Base-by-base conservation (phyloP, 2,329 filamentous ascomycete species). In the Nothopassalora personata region DNA sequence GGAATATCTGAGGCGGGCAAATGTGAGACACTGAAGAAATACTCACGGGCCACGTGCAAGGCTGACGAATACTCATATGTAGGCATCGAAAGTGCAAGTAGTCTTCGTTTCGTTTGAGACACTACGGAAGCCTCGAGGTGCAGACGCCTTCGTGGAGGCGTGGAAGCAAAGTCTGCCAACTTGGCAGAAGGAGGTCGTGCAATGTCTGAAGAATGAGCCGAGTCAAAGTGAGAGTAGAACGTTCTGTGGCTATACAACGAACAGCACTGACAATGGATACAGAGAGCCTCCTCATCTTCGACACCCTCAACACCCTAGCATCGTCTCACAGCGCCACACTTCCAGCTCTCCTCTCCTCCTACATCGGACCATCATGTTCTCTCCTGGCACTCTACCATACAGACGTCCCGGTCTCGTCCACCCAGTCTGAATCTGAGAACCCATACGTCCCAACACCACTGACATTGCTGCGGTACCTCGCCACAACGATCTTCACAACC, bases 81-180 rank as follows among this genome's bases (percentile, higher is more conserved):
- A 85, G 86, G 74, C 81, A 31, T 81, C 85, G 4, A 88, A 87
- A 69, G 80, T 84, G 58, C 87, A 88, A 68, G 79, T 91, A 49
- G 81, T 95, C 19, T 88, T 90, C 68, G 78, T 96, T 45, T 88
- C 90, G 1, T 93, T 94, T 68, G 84, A 89, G 58, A 91, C 90
- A 0, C 76, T 90, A 5, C 82, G 80, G 46, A 84, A 82, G 53
- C 85, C 87, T 1, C 78, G 78, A 54, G 80, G 84, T 56, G 84
- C 85, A 8, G 87, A 94, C 70, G 75, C 84, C 48, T 86, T 91
- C 66, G 77, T 96, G 64, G 59, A 64, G 43, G 70, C 71, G 15
- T 74, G 71, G 70, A 67, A 66, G 45, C 62, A 67, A 57, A 66
- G 47, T 58, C 56, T 69, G 58, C 64, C 66, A 53, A 53, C 59